Conservation (phyloP, 2,329 filamentous ascomycete species). For the Hypoxylon sp. region DNA sequence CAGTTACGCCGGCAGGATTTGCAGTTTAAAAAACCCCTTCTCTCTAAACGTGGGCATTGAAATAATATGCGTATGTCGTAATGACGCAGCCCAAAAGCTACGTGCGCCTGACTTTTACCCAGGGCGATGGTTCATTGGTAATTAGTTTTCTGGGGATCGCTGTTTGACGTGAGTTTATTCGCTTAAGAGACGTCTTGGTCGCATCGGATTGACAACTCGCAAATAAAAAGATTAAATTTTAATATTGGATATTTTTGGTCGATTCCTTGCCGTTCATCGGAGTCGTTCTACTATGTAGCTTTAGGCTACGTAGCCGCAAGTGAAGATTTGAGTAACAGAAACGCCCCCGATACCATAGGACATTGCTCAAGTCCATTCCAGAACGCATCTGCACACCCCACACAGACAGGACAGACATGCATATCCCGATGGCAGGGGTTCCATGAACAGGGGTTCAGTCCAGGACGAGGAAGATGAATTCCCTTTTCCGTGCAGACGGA, state of each 20-base stretch:
- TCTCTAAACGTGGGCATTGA: no score
- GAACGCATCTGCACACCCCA: slow-evolving; percentile 42
- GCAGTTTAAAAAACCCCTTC: no score
- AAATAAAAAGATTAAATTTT: slow-evolving; percentile 11
- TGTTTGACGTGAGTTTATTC: slow-evolving; percentile 22
- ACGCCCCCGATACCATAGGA: slow-evolving; percentile 13
- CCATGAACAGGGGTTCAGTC: not conserved
- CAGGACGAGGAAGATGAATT: slow-evolving; percentile 2
- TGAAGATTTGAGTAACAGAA: slow-evolving; percentile 33
- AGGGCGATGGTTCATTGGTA: slow-evolving; percentile 31
- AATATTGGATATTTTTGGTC: slow-evolving; percentile 32
- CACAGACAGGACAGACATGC: slow-evolving; percentile 39
- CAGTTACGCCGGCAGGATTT: no score
- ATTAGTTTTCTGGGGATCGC: slow-evolving; percentile 19
- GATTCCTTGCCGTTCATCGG: slow-evolving; percentile 43
- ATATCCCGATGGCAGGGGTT: slow-evolving; percentile 40
- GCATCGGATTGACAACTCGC: slow-evolving; percentile 28
- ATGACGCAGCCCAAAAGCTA: slow-evolving; percentile 23
- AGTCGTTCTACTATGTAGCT: slow-evolving; percentile 26
- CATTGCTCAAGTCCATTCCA: slow-evolving; percentile 32
- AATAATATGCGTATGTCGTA: slow-evolving; percentile 20
- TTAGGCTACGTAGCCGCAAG: slow-evolving; percentile 33
- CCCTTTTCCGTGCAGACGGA: slow-evolving; percentile 28
- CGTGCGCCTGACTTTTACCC: slow-evolving; percentile 22
- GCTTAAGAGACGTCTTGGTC: slow-evolving; percentile 24